A percentile compares a stretch with the other conserved stretches of the same genome.
Evolutionary conservation across 2,329 filamentous ascomycete species (phyloP).

Genomic region (Fusarium drepaniforme): DNA sequence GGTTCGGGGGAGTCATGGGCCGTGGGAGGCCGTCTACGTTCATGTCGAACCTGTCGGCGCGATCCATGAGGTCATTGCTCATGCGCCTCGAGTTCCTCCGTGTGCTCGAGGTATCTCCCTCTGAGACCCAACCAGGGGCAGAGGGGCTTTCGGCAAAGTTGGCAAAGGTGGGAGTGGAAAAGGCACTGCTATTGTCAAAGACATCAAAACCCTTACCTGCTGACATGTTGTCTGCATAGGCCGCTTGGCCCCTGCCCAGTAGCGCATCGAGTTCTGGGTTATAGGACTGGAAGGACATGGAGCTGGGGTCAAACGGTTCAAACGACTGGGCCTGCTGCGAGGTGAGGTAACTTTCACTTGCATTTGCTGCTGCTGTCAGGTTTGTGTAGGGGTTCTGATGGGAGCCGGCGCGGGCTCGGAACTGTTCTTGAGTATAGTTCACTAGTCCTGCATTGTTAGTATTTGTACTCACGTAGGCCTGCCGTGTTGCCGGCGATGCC

Average conservation of each 20-base stretch:
- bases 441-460: slow-evolving; percentile 69
- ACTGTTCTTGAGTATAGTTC: slow-evolving; percentile 75
- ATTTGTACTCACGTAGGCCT: slow-evolving; percentile 60
- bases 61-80: slow-evolving; percentile 71
- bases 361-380: slow-evolving; percentile 49
- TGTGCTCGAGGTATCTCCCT: slow-evolving; percentile 59
- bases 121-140: slow-evolving; percentile 63
- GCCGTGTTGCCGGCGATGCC: slow-evolving; percentile 45
- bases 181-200: slow-evolving; percentile 59
- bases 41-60: slow-evolving; percentile 71
- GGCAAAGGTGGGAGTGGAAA: slow-evolving; percentile 64
- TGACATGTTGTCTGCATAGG: slow-evolving; percentile 56
- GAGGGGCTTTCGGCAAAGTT: slow-evolving; percentile 62
- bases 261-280: slow-evolving; percentile 57
- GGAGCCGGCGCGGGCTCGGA: slow-evolving; percentile 81
- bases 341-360: slow-evolving; percentile 68
- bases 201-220: slow-evolving; percentile 63
- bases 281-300: slow-evolving; percentile 62
- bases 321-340: slow-evolving; percentile 68
- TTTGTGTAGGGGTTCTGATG: slow-evolving; percentile 48
- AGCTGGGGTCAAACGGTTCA: slow-evolving; percentile 58
- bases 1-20: slow-evolving; percentile 72
- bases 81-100: slow-evolving; percentile 61
- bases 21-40: slow-evolving; percentile 58
- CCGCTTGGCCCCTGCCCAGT: slow-evolving; percentile 61